Percentiles rank a stretch among this genome's conserved stretches.
These are phyloP conservation scores for Coemansia asiatica DNA, from an alignment of 192 early-diverging fungal genomes.

Conservation along the genomic window DNA sequence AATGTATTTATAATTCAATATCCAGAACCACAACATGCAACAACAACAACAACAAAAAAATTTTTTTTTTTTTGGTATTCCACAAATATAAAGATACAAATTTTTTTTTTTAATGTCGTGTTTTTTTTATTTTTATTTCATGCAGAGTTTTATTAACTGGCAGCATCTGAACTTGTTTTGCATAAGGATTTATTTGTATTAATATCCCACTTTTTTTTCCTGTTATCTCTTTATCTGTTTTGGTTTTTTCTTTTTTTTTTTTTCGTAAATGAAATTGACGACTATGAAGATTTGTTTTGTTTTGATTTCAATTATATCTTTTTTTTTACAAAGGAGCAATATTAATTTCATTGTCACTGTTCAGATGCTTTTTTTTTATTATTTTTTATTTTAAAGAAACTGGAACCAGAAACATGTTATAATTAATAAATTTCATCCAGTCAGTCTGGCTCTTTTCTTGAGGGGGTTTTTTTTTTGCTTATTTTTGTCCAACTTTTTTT, in stretches of 20 bases:
- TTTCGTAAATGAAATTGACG: background rate
- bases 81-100: no score
- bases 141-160: conserved; percentile 10
- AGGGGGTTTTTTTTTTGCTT: background rate
- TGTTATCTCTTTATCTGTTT: background rate
- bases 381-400: background rate
- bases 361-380: background rate
- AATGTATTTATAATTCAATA: no score
- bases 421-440: background rate
- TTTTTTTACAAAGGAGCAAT: no score
- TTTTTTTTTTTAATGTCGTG: background rate
- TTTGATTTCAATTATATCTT: background rate
- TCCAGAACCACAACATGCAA: no score
- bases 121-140: background rate
- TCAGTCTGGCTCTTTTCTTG: no score
- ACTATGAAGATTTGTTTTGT: background rate
- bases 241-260: background rate
- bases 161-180: background rate
- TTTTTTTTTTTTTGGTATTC: background rate
- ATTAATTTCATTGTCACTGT: no score
- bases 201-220: background rate
- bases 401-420: conserved; percentile 1
- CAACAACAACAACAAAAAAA: background rate
- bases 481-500: background rate
- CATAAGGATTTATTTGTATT: background rate